Evolutionary conservation across 129 eudicot genomes (phyloP), one percentile per base, ranked within the genome.

Genomic region (Lactuca sativa): DNA sequence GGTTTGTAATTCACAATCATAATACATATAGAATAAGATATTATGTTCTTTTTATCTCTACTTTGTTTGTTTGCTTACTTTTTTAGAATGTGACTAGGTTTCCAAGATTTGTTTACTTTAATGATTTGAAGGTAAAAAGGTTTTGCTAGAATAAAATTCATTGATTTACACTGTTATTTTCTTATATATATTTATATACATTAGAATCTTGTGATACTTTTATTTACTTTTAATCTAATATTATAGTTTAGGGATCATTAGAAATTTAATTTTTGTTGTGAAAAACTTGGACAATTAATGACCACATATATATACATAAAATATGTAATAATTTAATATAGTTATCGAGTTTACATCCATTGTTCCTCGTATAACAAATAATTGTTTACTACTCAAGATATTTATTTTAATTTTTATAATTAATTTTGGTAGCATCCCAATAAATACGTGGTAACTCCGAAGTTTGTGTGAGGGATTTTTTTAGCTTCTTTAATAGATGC

Each of bases 351-450:
- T 36, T 21, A 49, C 69, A 34, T 36, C 37, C 69, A 51, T 60
- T 72, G 52, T 72, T 72, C 77, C 77, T 49, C 52, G 77, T 38
- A 72, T 51, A 59, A 51, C 77, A 72, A 49, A 61, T 72, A 60
- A 44, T 72, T 49, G 66, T 70, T 66, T 40, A 15, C 18, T 59
- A 31, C 60, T 31, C 14, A 32, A 71, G 60, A 59, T 15, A 70
- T 56, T 59, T 16, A 55, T 56, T 52, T 64, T 60, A 16, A 51
- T 4, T 9, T 54, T 37, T 38, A 18, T 57, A 14, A 43, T 10
- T 69, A 17, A 34, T 33, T 7, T 48, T 25, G 32, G 59, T 61
- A 37, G 51, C 18, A 62, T 18, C 37, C 4, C 56, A 17, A 36
- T 41, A 5, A 64, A 64, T 64, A 37, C 36, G 37, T 15, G 43